Evolutionary conservation across 2,329 filamentous ascomycete species (phyloP), one percentile per base, ranked within the genome.

Genomic region (Gremmenia infestans): DNA sequence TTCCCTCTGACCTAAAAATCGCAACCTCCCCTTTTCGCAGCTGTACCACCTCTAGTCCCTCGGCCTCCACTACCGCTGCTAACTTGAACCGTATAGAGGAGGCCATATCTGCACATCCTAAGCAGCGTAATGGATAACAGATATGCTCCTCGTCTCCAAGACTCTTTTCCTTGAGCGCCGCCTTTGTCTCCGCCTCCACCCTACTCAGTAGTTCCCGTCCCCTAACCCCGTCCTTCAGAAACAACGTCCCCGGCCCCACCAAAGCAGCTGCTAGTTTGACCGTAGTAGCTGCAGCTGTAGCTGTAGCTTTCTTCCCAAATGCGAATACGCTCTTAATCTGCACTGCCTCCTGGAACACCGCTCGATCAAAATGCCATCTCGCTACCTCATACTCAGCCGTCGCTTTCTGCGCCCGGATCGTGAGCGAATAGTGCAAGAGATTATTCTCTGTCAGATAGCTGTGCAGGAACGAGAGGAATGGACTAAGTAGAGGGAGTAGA

Each of bases 61-160:
- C 37, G 3, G 32, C 35, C 11, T 56, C 43, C 7, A 56, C 45
- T n/a, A 15, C 28, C 37, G 45, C 36, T 3, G 54, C 54, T 9
- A 56, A 14, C 15, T 49, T 42, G 12, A 45, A 19, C 25, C 54
- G 2, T 5, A 56, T 45, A 12, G 28, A 8, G 8, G 35, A 23
- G 7, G 49, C 54, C 50, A 53, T 56, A 15, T 56, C 54, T 3
- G 54, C 54, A 39, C 54, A 56, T 8, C 54, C 50, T 5, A 56
- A 28, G 15, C 54, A 56, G 6, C 54, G 32, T 11, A 56, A 40
- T 5, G 49, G 28, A 3, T 6, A 42, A 48, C 54, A 56, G 3
- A 51, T 28, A 48, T 56, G 54, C 11, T 52, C 49, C 11, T 35
- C 43, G 22, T 46, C 49, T 19, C 5, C 14, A 17, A 36, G 48